Conservation (phyloP, 2,329 filamentous ascomycete species). For the Aureobasidium uvarum region DNA sequence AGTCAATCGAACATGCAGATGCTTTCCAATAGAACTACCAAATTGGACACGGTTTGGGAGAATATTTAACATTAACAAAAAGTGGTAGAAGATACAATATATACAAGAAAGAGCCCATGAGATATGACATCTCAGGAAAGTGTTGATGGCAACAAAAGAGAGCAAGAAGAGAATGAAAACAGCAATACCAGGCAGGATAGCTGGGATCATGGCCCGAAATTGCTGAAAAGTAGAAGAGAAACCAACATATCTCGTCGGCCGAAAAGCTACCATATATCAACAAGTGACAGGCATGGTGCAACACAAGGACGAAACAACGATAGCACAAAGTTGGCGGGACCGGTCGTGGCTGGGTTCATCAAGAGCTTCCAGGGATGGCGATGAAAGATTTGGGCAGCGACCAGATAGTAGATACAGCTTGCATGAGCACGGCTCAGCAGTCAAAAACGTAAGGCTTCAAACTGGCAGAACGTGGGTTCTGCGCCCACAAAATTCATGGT, state of each 20-base stretch:
- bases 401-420: conserved; percentile 17
- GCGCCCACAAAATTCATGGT: not conserved
- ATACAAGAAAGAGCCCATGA: conserved; percentile 17
- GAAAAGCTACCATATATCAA: conserved; percentile 8
- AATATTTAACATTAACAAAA: conserved; percentile 18
- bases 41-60: not conserved
- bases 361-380: conserved; percentile 5
- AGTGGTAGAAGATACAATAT: conserved; percentile 20
- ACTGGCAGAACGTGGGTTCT: not conserved
- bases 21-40: not conserved
- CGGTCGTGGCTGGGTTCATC: not conserved
- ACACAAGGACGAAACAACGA: not conserved
- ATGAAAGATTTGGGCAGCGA: not conserved
- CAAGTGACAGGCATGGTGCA: conserved; percentile 1
- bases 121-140: conserved; percentile 1
- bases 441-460: not conserved
- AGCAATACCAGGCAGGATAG: not conserved
- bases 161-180: conserved; percentile 15
- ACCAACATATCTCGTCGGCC: not conserved
- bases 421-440: conserved; percentile 17
- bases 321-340: not conserved
- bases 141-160: conserved; percentile 6
- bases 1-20: too few relatives aligned
- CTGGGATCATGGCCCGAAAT: not conserved
- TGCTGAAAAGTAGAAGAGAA: not conserved